phyloP scores from a whole-genome alignment of 225 moss, liverwort and hornwort genomes.

The Polytrichum commune region DNA sequence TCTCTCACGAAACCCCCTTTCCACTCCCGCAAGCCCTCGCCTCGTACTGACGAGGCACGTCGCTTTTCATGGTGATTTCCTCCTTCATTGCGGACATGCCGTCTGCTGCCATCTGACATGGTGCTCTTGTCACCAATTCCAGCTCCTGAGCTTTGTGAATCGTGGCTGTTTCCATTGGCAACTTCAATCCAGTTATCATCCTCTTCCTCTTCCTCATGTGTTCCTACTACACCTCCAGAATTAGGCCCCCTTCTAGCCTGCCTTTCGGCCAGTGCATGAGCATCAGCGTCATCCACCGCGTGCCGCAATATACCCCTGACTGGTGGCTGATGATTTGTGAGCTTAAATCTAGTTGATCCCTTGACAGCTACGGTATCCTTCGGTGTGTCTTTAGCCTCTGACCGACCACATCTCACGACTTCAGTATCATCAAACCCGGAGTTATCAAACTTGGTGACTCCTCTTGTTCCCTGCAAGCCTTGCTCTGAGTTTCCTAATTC shows the following conservation, averaged over 20 bases:
- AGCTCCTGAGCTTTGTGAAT: constrained; percentile 16
- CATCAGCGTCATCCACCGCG: not conserved
- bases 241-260: constrained; percentile 3
- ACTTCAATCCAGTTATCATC: constrained; percentile 26
- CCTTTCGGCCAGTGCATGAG: not conserved
- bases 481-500: constrained; percentile 12
- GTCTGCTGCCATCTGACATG: constrained; percentile 16
- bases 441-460: constrained; percentile 1
- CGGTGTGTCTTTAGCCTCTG: constrained; percentile 1
- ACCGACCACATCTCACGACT: too few relatives aligned
- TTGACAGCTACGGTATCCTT: not conserved
- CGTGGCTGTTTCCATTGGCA: constrained; percentile 7
- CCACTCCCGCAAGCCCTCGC: constrained; percentile 58
- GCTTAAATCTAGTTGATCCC: constrained; percentile 10
- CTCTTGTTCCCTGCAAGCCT: constrained; percentile 11
- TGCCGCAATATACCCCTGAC: constrained; percentile 10
- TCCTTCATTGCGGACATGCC: constrained; percentile 22
- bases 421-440: not conserved
- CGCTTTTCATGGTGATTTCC: constrained; percentile 25
- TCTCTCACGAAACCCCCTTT: constrained; percentile 62
- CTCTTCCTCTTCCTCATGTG: constrained; percentile 19
- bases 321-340: constrained; percentile 15
- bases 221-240: constrained; percentile 8
- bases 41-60: constrained; percentile 24
- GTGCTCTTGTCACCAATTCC: constrained; percentile 28